Percentiles rank a stretch among this genome's conserved stretches.
These are phyloP conservation scores for Nakataea oryzae DNA, from an alignment of 2,329 filamentous ascomycete species.

Conservation along the genomic window DNA sequence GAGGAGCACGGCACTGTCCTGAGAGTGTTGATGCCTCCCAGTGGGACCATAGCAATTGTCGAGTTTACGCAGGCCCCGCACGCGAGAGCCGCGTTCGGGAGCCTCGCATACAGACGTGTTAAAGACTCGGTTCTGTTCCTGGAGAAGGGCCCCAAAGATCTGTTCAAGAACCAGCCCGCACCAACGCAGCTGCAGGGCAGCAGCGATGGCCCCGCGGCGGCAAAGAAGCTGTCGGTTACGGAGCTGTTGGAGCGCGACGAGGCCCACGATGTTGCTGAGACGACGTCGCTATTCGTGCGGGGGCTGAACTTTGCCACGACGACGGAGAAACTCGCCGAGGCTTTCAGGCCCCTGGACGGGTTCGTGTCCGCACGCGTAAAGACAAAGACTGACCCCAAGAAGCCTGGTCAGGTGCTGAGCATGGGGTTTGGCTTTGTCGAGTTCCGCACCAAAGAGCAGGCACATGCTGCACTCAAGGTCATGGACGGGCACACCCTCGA, in stretches of 20 bases:
- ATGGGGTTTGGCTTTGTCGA: constrained; percentile 98
- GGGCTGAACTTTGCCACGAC: constrained; percentile 91
- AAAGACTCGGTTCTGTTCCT: constrained; percentile 87
- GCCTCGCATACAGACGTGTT: constrained; percentile 79
- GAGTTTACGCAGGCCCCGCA: constrained; percentile 73
- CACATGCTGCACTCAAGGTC: constrained; percentile 66
- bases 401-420: constrained; percentile 74
- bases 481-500: constrained; percentile 89
- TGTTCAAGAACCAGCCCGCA: constrained; percentile 44
- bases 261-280: constrained; percentile 45
- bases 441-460: constrained; percentile 68
- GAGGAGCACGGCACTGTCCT: constrained; percentile 76
- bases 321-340: constrained; percentile 61
- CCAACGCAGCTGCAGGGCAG: constrained; percentile 7
- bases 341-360: constrained; percentile 73
- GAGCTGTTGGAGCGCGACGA: constrained; percentile 55
- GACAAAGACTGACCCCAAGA: constrained; percentile 88
- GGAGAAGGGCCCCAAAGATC: constrained; percentile 80
- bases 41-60: constrained; percentile 86
- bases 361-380: constrained; percentile 87
- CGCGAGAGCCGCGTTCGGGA: constrained; percentile 73
- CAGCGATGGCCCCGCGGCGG: constrained; percentile 23
- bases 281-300: constrained; percentile 81
- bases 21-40: constrained; percentile 82
- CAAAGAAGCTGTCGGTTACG: constrained; percentile 54